These are phyloP conservation scores for Ogataea neopini DNA, from an alignment of 805 yeast genomes.

Conservation along the genomic window DNA sequence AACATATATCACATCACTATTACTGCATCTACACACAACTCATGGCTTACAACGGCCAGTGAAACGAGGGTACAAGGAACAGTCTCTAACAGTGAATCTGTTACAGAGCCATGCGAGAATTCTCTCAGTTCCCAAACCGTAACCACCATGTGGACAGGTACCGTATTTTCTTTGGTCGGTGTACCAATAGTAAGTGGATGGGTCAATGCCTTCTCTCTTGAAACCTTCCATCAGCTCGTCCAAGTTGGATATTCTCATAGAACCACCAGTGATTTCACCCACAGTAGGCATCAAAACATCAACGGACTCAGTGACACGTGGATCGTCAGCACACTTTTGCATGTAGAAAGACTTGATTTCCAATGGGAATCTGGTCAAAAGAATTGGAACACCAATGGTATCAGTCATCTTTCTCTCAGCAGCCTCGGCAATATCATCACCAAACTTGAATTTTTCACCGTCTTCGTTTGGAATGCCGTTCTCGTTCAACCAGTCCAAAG, in stretches of 20 bases:
- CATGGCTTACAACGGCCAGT: slow-evolving; percentile 97
- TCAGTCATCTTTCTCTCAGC: slow-evolving; percentile 99
- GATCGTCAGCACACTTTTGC: slow-evolving; percentile 88
- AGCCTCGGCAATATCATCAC: slow-evolving; percentile 99
- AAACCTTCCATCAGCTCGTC: slow-evolving; percentile 88
- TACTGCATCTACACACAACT: too few species aligned
- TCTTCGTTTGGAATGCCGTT: slow-evolving; percentile 94
- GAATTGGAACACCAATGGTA: slow-evolving; percentile 86
- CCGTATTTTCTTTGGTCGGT: slow-evolving; percentile 95
- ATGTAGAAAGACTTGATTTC: slow-evolving; percentile 98
- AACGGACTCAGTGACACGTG: slow-evolving; percentile 95
- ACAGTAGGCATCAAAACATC: slow-evolving; percentile 99
- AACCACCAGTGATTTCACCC: slow-evolving; percentile 98
- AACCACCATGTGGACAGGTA: slow-evolving; percentile 98
- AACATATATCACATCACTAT: too few species aligned
- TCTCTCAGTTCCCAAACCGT: slow-evolving; percentile 98
- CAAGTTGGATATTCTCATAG: slow-evolving; percentile 88
- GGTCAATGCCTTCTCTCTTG: slow-evolving; percentile 86
- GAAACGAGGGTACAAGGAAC: slow-evolving; percentile 96
- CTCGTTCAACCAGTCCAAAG: slow-evolving; percentile 95
- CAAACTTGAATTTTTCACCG: slow-evolving; percentile 88
- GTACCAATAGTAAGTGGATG: slow-evolving; percentile 92
- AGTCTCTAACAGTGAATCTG: slow-evolving; percentile 97
- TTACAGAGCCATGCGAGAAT: slow-evolving; percentile 97
- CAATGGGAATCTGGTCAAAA: slow-evolving; percentile 92